Evolutionary conservation across 2,329 filamentous ascomycete species (phyloP).

Genomic region (Trichoderma sp.): DNA sequence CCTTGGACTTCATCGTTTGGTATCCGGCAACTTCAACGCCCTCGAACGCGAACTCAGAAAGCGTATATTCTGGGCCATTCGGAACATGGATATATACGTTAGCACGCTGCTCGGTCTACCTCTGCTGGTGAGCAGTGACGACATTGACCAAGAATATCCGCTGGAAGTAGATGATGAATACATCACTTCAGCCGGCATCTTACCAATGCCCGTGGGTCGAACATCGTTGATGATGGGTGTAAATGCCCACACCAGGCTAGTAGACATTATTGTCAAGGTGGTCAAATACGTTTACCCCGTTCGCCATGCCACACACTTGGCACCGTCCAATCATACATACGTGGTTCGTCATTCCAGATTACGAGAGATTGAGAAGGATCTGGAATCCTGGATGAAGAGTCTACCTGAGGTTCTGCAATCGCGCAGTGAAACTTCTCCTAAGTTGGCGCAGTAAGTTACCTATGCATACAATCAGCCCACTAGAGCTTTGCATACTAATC

Average conservation of each 20-base stretch:
- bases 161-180: not conserved
- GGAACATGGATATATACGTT: not conserved
- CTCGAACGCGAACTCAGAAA: not conserved
- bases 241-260: not conserved
- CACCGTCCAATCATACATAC: not conserved
- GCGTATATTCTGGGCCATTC: not conserved
- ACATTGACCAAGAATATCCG: not conserved
- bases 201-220: not conserved
- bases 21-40: not conserved
- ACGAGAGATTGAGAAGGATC: not conserved
- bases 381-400: not conserved
- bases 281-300: not conserved
- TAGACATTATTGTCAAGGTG: not conserved
- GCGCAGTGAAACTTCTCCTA: not conserved
- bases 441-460: not conserved
- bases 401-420: not conserved
- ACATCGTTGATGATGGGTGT: not conserved
- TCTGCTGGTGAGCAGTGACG: not conserved
- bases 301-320: not conserved
- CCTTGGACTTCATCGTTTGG: not conserved
- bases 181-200: not conserved
- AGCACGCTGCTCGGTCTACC: not conserved
- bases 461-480: not conserved
- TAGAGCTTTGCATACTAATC: not conserved
- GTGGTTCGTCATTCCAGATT: not conserved